Conservation (phyloP, 176 grass and related monocot genomes). For the Musa troglodytarum region DNA sequence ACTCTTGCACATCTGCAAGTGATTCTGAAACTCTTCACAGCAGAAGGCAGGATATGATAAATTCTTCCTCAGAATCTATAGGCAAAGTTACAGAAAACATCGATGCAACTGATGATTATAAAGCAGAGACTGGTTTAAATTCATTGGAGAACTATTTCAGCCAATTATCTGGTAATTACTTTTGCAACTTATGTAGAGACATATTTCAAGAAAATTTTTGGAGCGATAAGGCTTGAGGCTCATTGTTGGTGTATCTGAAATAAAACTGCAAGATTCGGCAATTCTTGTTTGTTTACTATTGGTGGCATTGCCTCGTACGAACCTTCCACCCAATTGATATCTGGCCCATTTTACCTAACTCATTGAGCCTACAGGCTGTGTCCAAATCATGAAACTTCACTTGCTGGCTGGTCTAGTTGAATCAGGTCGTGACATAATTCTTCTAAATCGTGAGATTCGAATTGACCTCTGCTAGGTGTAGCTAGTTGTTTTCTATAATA, state of each 20-base stretch:
- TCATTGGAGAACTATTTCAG: slow-evolving; percentile 24
- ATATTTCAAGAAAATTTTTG: slow-evolving; percentile 1
- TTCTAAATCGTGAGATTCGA: no score
- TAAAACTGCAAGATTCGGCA: neutral
- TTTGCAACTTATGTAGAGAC: neutral
- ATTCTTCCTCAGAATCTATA: neutral
- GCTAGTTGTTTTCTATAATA: no score
- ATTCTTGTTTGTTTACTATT: no score
- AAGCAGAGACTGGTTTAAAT: slow-evolving; percentile 14
- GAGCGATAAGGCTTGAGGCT: neutral
- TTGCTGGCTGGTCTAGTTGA: neutral
- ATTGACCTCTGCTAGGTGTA: no score
- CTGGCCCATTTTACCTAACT: neutral
- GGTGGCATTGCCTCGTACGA: no score
- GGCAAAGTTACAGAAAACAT: slow-evolving; percentile 13
- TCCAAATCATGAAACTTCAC: neutral
- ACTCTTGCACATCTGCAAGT: neutral
- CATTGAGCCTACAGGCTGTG: neutral
- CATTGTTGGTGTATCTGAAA: neutral
- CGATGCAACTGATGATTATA: slow-evolving; percentile 4
- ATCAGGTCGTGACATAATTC: neutral
- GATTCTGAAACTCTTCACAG: neutral
- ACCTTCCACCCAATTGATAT: no score
- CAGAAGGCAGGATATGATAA: neutral
- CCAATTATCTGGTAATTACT: slow-evolving; percentile 26